Percentiles rank a stretch among this genome's conserved stretches.
These are phyloP conservation scores for Colletotrichum nymphaeae DNA, from an alignment of 2,329 filamentous ascomycete genomes.

Conservation along the genomic window DNA sequence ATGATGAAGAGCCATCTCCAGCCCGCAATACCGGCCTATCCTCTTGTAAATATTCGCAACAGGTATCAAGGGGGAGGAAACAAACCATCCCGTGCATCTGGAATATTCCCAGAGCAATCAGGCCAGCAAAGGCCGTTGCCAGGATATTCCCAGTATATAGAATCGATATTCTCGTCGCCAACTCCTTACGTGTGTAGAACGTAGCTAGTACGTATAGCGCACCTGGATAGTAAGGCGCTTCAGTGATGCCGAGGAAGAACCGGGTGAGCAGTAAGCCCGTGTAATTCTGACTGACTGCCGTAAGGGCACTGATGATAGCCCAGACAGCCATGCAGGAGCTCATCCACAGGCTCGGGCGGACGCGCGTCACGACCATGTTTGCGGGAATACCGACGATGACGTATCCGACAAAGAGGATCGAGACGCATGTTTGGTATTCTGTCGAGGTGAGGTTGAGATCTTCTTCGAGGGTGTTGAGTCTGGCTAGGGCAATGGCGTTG, in stretches of 20 bases:
- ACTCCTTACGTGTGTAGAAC: constrained; percentile 46
- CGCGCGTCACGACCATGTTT: constrained; percentile 34
- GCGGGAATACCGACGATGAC: constrained; percentile 44
- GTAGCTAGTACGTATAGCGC: constrained; percentile 43
- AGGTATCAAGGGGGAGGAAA: no score
- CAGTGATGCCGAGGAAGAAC: constrained; percentile 42
- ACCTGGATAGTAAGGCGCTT: constrained; percentile 45
- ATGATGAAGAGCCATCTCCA: constrained; percentile 90
- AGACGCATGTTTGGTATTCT: constrained; percentile 28
- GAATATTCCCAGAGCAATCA: constrained; percentile 42
- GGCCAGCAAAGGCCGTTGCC: constrained; percentile 42
- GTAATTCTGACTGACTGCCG: constrained; percentile 42
- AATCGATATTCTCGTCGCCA: constrained; percentile 42
- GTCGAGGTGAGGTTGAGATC: constrained; percentile 59
- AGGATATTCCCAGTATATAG: constrained; percentile 43
- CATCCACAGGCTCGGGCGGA: constrained; percentile 31
- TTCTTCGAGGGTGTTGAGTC: constrained; percentile 63
- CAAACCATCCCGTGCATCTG: constrained; percentile 45
- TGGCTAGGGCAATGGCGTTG: constrained; percentile 68
- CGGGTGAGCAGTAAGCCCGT: constrained; percentile 40
- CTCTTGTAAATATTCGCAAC: no score
- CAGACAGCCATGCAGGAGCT: constrained; percentile 37
- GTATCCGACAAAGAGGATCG: constrained; percentile 39
- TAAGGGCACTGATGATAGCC: constrained; percentile 43
- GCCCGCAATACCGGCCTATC: constrained; percentile 53